These are phyloP conservation scores for Thraustochytrium striatum DNA, from an alignment of 352 stramenopile species.

Conservation along the genomic window DNA sequence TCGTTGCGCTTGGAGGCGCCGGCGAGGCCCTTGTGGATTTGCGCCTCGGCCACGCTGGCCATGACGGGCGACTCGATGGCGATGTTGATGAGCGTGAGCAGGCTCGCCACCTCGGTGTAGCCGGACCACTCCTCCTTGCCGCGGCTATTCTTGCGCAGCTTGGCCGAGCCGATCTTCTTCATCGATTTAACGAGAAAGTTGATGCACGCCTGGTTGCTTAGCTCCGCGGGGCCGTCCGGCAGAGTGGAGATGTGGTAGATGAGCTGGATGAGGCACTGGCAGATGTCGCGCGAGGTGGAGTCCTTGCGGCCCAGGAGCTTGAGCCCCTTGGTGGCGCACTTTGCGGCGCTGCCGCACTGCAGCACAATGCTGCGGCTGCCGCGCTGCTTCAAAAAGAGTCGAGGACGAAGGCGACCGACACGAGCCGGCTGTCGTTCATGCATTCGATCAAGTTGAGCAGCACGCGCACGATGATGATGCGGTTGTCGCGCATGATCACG, in stretches of 20 bases:
- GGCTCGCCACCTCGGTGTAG: neutral
- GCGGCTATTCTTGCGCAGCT: neutral
- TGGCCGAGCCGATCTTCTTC: neutral
- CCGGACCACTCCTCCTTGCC: neutral
- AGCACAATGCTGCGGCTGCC: neutral
- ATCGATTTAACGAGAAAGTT: slow-evolving; percentile 15
- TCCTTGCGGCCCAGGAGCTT: slow-evolving; percentile 11
- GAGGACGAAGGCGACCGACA: neutral
- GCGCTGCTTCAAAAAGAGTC: neutral
- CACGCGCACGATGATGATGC: neutral
- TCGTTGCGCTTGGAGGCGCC: neutral
- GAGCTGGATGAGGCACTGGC: neutral
- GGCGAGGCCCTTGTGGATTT: slow-evolving; percentile 2
- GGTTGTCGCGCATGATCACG: neutral
- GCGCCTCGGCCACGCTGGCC: slow-evolving; percentile 19
- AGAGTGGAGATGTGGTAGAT: neutral
- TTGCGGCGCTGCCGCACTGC: neutral
- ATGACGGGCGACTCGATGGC: slow-evolving; percentile 27
- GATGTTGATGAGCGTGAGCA: slow-evolving; percentile 22
- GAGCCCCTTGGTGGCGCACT: neutral
- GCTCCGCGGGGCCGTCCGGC: slow-evolving; percentile 21
- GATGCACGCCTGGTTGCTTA: neutral
- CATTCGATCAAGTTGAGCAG: neutral
- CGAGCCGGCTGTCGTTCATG: neutral
- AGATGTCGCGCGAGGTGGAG: neutral